phyloP scores from a whole-genome alignment of 176 grass and related monocot genomes.

The Phoenix roebelenii region DNA sequence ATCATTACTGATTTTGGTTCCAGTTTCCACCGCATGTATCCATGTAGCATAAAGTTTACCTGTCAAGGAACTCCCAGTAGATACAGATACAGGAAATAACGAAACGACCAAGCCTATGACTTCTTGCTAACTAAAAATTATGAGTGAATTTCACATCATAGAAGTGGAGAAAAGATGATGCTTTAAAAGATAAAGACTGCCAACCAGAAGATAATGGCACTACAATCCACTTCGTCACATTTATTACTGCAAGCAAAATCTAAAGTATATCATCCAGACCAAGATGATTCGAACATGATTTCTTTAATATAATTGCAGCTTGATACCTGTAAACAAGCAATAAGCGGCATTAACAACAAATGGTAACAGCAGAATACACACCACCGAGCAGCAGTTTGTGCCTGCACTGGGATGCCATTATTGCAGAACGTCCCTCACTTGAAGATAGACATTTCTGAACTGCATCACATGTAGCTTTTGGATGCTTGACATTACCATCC shows the following conservation, averaged over 20 bases:
- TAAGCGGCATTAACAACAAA: neutral
- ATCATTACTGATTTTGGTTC: too few relatives aligned
- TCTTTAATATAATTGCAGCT: conserved; percentile 64
- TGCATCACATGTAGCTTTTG: conserved; percentile 43
- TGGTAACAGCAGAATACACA: too few relatives aligned
- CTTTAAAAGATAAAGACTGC: conserved; percentile 68
- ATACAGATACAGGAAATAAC: too few relatives aligned
- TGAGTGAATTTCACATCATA: too few relatives aligned
- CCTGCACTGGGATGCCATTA: conserved; percentile 61
- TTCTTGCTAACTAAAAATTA: too few relatives aligned
- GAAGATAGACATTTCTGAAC: conserved; percentile 53
- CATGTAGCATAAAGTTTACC: too few relatives aligned
- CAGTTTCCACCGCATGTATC: too few relatives aligned
- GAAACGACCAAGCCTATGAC: too few relatives aligned
- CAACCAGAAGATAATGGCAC: conserved; percentile 52
- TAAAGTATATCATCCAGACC: conserved; percentile 69
- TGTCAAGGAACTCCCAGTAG: too few relatives aligned
- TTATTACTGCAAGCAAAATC: conserved; percentile 52
- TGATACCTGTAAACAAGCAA: conserved; percentile 51
- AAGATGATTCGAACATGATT: conserved; percentile 56
- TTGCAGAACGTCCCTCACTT: conserved; percentile 21
- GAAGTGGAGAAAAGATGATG: neutral
- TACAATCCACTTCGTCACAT: conserved; percentile 69
- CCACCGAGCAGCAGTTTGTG: neutral
- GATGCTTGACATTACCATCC: conserved; percentile 46